These are phyloP conservation scores for Seiridium unicorne DNA, from an alignment of 2,329 filamentous ascomycete species.

Conservation along the genomic window DNA sequence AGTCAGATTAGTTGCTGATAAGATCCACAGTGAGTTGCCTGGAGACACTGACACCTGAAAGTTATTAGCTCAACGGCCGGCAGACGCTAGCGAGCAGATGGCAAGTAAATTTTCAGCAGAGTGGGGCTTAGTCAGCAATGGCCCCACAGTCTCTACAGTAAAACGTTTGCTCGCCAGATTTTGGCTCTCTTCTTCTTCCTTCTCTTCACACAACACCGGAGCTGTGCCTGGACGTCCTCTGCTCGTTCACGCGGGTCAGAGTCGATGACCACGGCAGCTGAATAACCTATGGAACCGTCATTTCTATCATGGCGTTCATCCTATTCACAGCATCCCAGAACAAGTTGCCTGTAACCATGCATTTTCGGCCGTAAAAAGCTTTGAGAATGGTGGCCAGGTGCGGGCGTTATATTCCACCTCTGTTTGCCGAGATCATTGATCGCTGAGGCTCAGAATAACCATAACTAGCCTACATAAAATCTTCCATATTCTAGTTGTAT, in stretches of 20 bases:
- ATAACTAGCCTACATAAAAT: slow-evolving; percentile 68
- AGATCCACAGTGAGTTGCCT: neutral
- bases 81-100: too few species aligned
- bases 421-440: slow-evolving; percentile 88
- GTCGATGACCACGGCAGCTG: slow-evolving; percentile 83
- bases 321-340: slow-evolving; percentile 94
- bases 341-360: slow-evolving; percentile 61
- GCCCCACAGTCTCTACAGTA: neutral
- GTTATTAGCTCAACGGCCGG: too few species aligned
- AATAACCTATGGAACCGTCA: slow-evolving; percentile 76
- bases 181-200: slow-evolving; percentile 28
- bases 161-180: slow-evolving; percentile 16
- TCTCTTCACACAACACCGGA: slow-evolving; percentile 52
- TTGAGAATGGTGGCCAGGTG: slow-evolving; percentile 48
- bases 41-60: too few species aligned
- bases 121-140: slow-evolving; percentile 4
- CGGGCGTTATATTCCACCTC: slow-evolving; percentile 85
- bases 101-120: neutral
- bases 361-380: slow-evolving; percentile 65
- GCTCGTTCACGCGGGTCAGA: slow-evolving; percentile 54
- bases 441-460: slow-evolving; percentile 89
- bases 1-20: neutral
- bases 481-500: neutral
- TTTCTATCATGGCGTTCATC: slow-evolving; percentile 74
- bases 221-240: slow-evolving; percentile 85